phyloP scores from a whole-genome alignment of 495 filamentous ascomycete genomes.

The Penicillium herquei region DNA sequence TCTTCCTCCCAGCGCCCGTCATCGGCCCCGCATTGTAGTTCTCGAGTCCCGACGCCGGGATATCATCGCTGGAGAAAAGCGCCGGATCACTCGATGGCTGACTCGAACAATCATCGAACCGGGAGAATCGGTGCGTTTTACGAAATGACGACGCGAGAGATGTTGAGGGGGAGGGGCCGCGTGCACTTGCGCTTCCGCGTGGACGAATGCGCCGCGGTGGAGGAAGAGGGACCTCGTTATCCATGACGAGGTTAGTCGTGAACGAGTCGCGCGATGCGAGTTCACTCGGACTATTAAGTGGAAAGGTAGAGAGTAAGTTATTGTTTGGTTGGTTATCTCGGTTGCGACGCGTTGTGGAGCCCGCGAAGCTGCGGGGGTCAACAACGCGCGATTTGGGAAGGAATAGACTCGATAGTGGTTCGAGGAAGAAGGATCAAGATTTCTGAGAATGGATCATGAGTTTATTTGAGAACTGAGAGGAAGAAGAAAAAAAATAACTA shows the following conservation, averaged over 20 bases:
- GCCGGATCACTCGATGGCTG: slow-evolving; percentile 70
- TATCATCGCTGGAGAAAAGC: slow-evolving; percentile 76
- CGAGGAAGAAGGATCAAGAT: neutral
- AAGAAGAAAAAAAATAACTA: neutral
- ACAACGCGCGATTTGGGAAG: slow-evolving; percentile 20
- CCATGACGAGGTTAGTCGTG: slow-evolving; percentile 28
- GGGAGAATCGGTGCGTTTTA: slow-evolving; percentile 34
- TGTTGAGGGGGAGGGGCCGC: slow-evolving; percentile 6
- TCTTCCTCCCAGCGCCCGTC: slow-evolving; percentile 53
- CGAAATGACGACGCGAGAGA: slow-evolving; percentile 24
- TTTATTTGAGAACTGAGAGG: neutral
- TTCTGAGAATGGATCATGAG: neutral
- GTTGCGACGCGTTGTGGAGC: slow-evolving; percentile 5
- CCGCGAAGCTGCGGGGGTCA: slow-evolving; percentile 10
- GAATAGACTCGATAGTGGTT: neutral
- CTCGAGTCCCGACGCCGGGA: slow-evolving; percentile 64
- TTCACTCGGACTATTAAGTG: slow-evolving; percentile 2
- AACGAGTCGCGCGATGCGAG: neutral
- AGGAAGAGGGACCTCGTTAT: slow-evolving; percentile 44
- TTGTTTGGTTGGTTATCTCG: slow-evolving; percentile 6
- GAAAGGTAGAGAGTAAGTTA: slow-evolving; percentile 18
- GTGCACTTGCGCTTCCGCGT: slow-evolving; percentile 5
- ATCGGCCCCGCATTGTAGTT: slow-evolving; percentile 56
- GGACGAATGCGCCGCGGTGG: slow-evolving; percentile 43
- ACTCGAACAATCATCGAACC: slow-evolving; percentile 44